Base-by-base conservation (phyloP, 2,329 filamentous ascomycete genomes). In the Xylariomycetidae sp. region DNA sequence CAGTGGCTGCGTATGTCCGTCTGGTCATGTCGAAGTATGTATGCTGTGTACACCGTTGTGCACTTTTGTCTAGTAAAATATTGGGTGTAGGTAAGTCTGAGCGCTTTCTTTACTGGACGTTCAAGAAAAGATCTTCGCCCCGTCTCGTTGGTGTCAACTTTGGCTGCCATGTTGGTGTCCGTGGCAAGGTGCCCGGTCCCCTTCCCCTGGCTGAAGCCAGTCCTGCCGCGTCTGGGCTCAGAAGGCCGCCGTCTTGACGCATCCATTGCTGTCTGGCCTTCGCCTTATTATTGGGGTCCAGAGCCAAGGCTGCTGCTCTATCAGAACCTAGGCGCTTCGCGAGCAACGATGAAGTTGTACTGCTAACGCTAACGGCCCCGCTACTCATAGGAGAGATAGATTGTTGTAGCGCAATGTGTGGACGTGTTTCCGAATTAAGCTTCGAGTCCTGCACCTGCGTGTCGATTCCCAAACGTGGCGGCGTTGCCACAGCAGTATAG, bases 81-180 rank as follows among this genome's bases (percentile, higher is more conserved):
- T n/a, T n/a, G n/a, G n/a, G n/a, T n/a, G n/a, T n/a, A n/a, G n/a
- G n/a, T n/a, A n/a, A n/a, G n/a, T n/a, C n/a, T n/a, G n/a, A n/a
- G n/a, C n/a, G n/a, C n/a, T n/a, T 4, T 19, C 15, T 27, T 53
- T 44, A 76, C 39, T 68, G 64, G 40, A 78, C 72, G 43, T 71
- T 70, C 45, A 78, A 49, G 43, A 72, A 80, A 38, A 85, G 50
- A 51, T 85, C 79, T 17, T 80, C 74, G 0, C 82, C 81, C 30
- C 76, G 67, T 39, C 78, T 63, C 36, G 76, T 79, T 3, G 82
- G 82, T 28, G 81, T 85, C 47, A 85, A 49, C 44, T 69, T 72
- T 3, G 79, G 79, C 44, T 77, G 64, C 76, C 78, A 81, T 1
- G 68, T 67, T 1, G 76, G 76, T 23, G 69, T 72, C 22, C 54